Evolutionary conservation across 495 filamentous ascomycete genomes (phyloP), one percentile per base, ranked within the genome.

Genomic region (Penicillium cinerascens): DNA sequence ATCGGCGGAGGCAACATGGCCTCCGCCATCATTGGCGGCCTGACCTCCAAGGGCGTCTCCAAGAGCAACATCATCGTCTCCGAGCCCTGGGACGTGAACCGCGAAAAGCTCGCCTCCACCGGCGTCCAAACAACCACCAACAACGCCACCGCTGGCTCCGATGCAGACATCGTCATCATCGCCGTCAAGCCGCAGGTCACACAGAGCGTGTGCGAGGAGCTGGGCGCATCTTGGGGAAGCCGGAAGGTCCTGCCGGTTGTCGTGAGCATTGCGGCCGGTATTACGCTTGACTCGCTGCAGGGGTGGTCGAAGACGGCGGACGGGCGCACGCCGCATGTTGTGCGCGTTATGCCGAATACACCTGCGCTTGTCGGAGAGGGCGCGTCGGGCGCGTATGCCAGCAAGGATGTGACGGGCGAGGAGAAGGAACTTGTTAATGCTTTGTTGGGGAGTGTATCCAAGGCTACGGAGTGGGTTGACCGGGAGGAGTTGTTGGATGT

Each of bases 161-260:
- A 93, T 23, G 95, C 91, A 83, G 86, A 96, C 64, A 88, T 96
- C 64, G 86, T 84, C 53, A 86, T 85, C 60, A 85, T 89, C 50
- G 86, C 88, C 51, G 82, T 80, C n/a, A 84, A 88, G 64, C 83
- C 79, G 40, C 70, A 89, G 48, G 81, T 95, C 18, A 84, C 89
- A 15, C 92, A 95, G 71, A 85, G 86, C 22, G 92, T 93, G 4
- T 89, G 96, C 49, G 91, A 96, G 78, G 89, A 96, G 78, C 87
- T 87, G 49, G 91, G 89, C 13, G 88, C 90, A 53, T 88, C 89
- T 3, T 78, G 91, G 57, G 84, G 91, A 63, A 63, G 87, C 43
- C 88, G 91, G 37, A 82, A 87, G 66, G 82, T 83, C 1, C 51
- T 76, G 21, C 78, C 78, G 13, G 59, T 79, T 27, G 61, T 74